These are phyloP conservation scores for Cantharellus cinnabarinus DNA, from an alignment of 768 basidiomycete species.

Conservation along the genomic window DNA sequence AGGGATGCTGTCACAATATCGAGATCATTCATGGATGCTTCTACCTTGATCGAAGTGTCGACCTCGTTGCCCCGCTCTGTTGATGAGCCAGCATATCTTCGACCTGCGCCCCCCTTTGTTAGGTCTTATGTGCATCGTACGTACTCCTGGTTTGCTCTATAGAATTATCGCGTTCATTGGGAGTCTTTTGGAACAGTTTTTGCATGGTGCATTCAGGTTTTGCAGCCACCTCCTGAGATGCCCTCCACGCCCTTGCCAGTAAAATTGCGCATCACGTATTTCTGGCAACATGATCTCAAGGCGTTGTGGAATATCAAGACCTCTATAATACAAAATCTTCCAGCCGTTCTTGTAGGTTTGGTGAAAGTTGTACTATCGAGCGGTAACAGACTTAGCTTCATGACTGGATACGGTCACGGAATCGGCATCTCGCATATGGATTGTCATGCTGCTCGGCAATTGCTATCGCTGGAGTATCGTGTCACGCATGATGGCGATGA, in stretches of 20 bases:
- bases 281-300: conserved; percentile 89
- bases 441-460: conserved; percentile 68
- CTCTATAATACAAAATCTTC: conserved; percentile 55
- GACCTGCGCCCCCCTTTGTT: conserved; percentile 83
- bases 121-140: conserved; percentile 63
- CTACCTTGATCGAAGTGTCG: conserved; percentile 73
- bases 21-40: conserved; percentile 56
- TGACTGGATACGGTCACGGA: conserved; percentile 62
- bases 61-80: conserved; percentile 82
- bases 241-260: conserved; percentile 17
- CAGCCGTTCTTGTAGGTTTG: conserved; percentile 65
- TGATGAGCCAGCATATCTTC: conserved; percentile 78
- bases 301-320: conserved; percentile 67
- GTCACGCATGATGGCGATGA: conserved; percentile 54
- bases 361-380: conserved; percentile 64
- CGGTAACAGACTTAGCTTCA: conserved; percentile 49
- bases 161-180: background rate
- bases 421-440: conserved; percentile 59
- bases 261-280: conserved; percentile 61
- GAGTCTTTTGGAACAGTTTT: conserved; percentile 30
- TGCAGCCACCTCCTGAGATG: conserved; percentile 18
- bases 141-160: conserved; percentile 12
- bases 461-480: conserved; percentile 63
- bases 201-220: conserved; percentile 81
- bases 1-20: conserved; percentile 90